These are phyloP conservation scores for Geosmithia putterillii DNA, from an alignment of 2,329 filamentous ascomycete genomes.

Conservation along the genomic window DNA sequence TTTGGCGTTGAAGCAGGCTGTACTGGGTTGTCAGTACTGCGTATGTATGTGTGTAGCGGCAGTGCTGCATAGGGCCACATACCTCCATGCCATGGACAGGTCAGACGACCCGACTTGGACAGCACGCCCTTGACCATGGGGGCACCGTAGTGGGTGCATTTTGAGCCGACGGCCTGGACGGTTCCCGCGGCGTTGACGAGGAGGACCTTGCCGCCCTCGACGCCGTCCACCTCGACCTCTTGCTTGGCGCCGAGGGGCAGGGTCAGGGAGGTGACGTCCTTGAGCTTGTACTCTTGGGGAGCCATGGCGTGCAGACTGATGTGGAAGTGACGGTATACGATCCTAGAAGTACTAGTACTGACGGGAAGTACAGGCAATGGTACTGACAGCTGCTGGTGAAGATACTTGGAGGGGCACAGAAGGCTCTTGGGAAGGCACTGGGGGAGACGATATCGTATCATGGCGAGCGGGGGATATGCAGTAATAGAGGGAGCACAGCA, in stretches of 20 bases:
- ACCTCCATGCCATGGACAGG: slow-evolving; percentile 96
- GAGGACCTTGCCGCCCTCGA: slow-evolving; percentile 76
- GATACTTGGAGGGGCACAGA: not conserved
- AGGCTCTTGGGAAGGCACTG: not conserved
- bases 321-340: not conserved
- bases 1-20: slow-evolving; percentile 82
- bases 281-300: slow-evolving; percentile 53
- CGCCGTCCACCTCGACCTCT: slow-evolving; percentile 81
- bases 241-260: slow-evolving; percentile 73
- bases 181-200: slow-evolving; percentile 68
- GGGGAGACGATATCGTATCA: not conserved
- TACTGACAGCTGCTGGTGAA: too few species aligned
- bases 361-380: too few species aligned
- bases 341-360: too few species aligned
- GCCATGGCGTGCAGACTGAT: slow-evolving; percentile 28
- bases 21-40: not conserved
- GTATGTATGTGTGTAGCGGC: not conserved
- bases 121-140: slow-evolving; percentile 79
- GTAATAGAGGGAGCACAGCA: not conserved
- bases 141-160: slow-evolving; percentile 87
- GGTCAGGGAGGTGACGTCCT: slow-evolving; percentile 59
- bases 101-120: slow-evolving; percentile 68
- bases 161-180: slow-evolving; percentile 68
- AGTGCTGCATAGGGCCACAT: slow-evolving; percentile 11
- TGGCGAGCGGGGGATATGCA: not conserved